Base-by-base conservation (phyloP, 169 alveolate species). In the Plasmodium gaboni region DNA sequence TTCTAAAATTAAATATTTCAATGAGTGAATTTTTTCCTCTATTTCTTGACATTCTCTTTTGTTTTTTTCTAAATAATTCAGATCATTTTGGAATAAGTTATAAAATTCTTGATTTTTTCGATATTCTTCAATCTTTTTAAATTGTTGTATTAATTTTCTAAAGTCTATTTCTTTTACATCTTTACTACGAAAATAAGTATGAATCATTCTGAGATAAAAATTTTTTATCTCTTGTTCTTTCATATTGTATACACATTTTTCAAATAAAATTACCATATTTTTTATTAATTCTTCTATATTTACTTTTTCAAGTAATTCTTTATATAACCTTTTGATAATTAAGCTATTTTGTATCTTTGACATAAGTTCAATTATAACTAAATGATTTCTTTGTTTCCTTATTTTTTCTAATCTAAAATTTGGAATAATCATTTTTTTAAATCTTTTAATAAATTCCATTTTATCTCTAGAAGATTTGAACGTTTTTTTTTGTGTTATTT, bases 21-120 rank as follows among this genome's bases (percentile, higher is more conserved):
- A 65, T 55, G 88, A 74, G 65, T 53, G 38, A 61, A 74, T 74
- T 60, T 74, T 74, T 50, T 19, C 88, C 3, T 74, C 88, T 74
- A 74, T 74, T 74, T 74, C 88, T 26, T 74, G 74, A 74, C 88
- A 63, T 53, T 74, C 73, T 61, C 46, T 74, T 74, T 74, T 74
- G 32, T 74, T 74, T 63, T 74, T 74, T 61, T 74, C 88, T 63
- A 74, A 61, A 74, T 74, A 74, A 46, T 63, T 74, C 60, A 74
- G 57, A 74, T 74, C 88, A 42, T 74, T 74, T 63, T 61, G 88
- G 64, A 74, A 74, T 22, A 74, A 24, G 60, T 74, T 64, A 24
- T 61, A 74, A 61, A 74, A 74, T 55, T 74, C 88, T 38, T 63
- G 74, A 19, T 60, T 74, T 74, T 74, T 74, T 46, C 26, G 70